Percentiles rank a stretch among this genome's conserved stretches.
These are phyloP conservation scores for Acrocalymma vagum DNA, from an alignment of 2,329 filamentous ascomycete genomes.

Conservation along the genomic window DNA sequence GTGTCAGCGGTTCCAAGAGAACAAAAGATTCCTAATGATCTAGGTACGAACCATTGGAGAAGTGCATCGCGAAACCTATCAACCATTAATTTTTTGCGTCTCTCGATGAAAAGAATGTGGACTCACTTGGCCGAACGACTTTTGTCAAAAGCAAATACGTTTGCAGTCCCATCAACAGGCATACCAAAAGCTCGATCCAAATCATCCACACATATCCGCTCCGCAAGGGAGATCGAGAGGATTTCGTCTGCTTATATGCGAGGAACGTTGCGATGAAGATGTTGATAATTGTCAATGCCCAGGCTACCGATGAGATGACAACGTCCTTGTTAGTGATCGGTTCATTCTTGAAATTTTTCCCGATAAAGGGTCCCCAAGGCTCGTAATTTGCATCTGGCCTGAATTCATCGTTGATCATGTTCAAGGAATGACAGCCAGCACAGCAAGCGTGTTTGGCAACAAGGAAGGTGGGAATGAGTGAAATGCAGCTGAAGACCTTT, in stretches of 20 bases:
- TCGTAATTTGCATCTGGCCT: background rate
- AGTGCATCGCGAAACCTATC: conserved; percentile 30
- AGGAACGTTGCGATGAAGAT: conserved; percentile 33
- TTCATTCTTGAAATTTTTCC: conserved; percentile 17
- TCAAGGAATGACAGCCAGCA: too few relatives aligned
- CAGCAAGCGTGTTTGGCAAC: background rate
- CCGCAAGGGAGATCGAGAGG: conserved; percentile 23
- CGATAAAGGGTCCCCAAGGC: conserved; percentile 7
- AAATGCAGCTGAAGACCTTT: background rate
- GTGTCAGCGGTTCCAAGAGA: too few relatives aligned
- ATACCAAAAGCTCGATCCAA: conserved; percentile 54
- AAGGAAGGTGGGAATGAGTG: too few relatives aligned
- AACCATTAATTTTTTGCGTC: background rate
- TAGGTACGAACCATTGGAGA: conserved; percentile 25
- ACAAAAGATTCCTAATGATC: too few relatives aligned
- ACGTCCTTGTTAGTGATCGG: conserved; percentile 24
- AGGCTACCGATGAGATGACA: conserved; percentile 24
- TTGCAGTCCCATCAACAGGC: conserved; percentile 49
- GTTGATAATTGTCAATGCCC: conserved; percentile 18
- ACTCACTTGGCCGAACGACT: conserved; percentile 30
- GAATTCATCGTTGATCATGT: conserved; percentile 1
- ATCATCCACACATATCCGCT: conserved; percentile 55
- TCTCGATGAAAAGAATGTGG: too few relatives aligned
- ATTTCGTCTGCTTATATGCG: conserved; percentile 29
- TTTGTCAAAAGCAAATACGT: conserved; percentile 36